Base-by-base conservation (phyloP, 148 eudicot genomes). In the Rhododendron williamsianum region DNA sequence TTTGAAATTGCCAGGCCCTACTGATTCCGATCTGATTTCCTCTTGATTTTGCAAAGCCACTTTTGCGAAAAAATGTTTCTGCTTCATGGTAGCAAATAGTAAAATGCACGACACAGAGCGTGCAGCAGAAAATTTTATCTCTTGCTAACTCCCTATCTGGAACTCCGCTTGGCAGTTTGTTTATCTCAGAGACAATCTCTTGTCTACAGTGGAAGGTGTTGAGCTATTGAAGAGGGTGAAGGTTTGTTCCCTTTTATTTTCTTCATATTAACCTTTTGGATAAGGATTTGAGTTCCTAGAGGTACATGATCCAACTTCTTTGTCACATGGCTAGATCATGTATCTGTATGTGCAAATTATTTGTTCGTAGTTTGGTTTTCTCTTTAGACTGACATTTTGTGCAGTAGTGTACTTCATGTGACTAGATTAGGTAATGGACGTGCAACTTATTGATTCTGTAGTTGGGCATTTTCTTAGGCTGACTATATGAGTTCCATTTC, bases 201-300 rank as follows among this genome's bases (percentile, higher is more conserved):
- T 58, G 13, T 19, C 65, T 19, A 58, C 65, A 21, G n/a, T 58
- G 25, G 65, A 58, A 58, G 65, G 65, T 58, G 89, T 97, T 86
- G 99, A 97, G 89, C 89, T 92, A 87, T 90, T 97, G 89, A 92
- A 89, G 86, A 89, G 93, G 81, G 98, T 97, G 86, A 97, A 95
- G 99, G 99, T 97, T 83, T 85, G 93, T 90, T 41, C 25, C 63
- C 71, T 77, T 82, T 69, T 83, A 41, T 54, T 35, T 27, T 7
- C 51, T 41, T 63, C 35, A 45, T 76, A 77, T 65, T 25, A 41
- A 83, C 36, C 23, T 19, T 35, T 82, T 73, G 41, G n/a, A 10
- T 48, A 72, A 12, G 3, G 18, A 4, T 33, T 30, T 77, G 27
- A 76, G 78, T 36, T 78, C 80, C n/a, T 23, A 54, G 18, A 21